These are phyloP conservation scores for Colletotrichum paranaense DNA, from an alignment of 2,329 filamentous ascomycete genomes.

Conservation along the genomic window DNA sequence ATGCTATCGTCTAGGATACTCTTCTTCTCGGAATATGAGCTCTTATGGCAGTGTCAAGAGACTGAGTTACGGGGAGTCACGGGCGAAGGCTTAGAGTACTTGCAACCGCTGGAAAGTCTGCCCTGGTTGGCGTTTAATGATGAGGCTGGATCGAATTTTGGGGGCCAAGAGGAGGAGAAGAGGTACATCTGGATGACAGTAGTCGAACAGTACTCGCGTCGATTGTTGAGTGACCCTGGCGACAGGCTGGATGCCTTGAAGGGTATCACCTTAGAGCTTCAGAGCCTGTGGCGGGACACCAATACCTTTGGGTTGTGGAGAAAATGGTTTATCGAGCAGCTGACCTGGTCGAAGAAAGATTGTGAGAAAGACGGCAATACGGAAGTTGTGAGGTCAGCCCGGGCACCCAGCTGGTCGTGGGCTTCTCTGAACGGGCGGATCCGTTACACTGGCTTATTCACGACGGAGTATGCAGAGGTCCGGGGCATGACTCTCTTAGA, in stretches of 20 bases:
- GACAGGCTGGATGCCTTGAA: conserved; percentile 11
- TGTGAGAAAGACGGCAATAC: not conserved
- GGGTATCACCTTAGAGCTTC: conserved; percentile 19
- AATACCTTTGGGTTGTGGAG: conserved; percentile 18
- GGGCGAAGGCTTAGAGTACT: not conserved
- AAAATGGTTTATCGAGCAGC: conserved; percentile 21
- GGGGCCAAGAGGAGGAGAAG: not conserved
- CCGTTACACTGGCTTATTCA: conserved; percentile 1
- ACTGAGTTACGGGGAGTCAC: conserved; percentile 21
- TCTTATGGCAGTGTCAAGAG: conserved; percentile 37
- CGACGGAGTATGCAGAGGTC: not conserved
- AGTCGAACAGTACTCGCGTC: conserved; percentile 14
- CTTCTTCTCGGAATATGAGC: conserved; percentile 34
- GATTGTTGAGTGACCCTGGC: not conserved
- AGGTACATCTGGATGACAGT: conserved; percentile 20
- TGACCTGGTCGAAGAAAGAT: conserved; percentile 17
- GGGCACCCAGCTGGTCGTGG: conserved; percentile 32
- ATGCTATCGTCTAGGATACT: conserved; percentile 37
- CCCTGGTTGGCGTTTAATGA: conserved; percentile 16
- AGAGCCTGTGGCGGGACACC: conserved; percentile 10
- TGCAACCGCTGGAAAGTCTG: conserved; percentile 15
- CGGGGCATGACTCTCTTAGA: not conserved
- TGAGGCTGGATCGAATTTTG: not conserved
- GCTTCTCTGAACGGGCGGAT: conserved; percentile 16
- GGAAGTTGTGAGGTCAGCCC: not conserved